Percentiles rank a stretch among this genome's conserved stretches.
phyloP scores from a whole-genome alignment of 1,139 yeast genomes.

The Spencermartinsiella ligniputridi region DNA sequence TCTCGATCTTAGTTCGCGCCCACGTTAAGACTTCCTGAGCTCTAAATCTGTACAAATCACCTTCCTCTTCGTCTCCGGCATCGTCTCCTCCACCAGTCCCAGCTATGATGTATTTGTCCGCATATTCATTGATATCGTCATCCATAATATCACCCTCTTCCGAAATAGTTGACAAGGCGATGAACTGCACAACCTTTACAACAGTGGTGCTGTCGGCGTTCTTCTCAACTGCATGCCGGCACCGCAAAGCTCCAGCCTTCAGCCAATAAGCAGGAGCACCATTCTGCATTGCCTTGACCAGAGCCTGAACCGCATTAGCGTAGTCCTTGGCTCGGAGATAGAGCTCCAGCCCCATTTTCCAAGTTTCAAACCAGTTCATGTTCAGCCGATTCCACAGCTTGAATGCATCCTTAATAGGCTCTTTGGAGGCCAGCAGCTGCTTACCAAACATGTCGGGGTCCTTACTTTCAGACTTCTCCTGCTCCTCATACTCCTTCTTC shows the following conservation, averaged over 20 bases:
- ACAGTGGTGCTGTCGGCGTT: constrained; percentile 30
- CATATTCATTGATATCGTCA: constrained; percentile 22
- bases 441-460: constrained; percentile 47
- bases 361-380: constrained; percentile 34
- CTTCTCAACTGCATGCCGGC: constrained; percentile 25
- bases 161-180: constrained; percentile 28
- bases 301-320: constrained; percentile 43
- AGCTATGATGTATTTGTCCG: constrained; percentile 24
- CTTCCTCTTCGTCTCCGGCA: constrained; percentile 6
- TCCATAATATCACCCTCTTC: constrained; percentile 25
- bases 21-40: constrained; percentile 15
- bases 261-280: constrained; percentile 31
- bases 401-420: constrained; percentile 40
- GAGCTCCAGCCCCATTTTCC: constrained; percentile 42
- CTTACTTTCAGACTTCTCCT: constrained; percentile 33
- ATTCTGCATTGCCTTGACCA: constrained; percentile 35
- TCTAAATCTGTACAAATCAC: constrained; percentile 4
- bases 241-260: constrained; percentile 26
- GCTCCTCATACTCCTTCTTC: constrained; percentile 36
- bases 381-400: constrained; percentile 37
- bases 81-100: constrained; percentile 10
- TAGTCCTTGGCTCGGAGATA: constrained; percentile 43
- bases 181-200: constrained; percentile 30
- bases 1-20: constrained; percentile 19
- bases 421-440: constrained; percentile 31